Evolutionary conservation across 306 rosid genomes (phyloP), one percentile per base, ranked within the genome.

Genomic region (Urtica urens): DNA sequence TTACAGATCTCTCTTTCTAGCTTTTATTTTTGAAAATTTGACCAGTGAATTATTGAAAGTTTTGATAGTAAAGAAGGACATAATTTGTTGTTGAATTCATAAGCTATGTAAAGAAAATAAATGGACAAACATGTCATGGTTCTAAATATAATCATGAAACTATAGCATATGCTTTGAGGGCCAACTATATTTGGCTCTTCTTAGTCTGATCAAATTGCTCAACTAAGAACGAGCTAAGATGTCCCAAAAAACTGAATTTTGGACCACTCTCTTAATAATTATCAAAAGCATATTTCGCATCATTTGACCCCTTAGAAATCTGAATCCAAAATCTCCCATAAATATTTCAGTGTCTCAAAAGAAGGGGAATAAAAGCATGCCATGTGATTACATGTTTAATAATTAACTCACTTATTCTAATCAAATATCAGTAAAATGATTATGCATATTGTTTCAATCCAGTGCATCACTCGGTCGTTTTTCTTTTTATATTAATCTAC

Each of bases 151-250:
- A n/a, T n/a, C n/a, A n/a, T n/a, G n/a, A 28, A 28, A 10, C 33
- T 28, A 28, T 28, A 44, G 51, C 53, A 48, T 48, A 28, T 26
- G 49, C 35, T 3, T n/a, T 15, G 53, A 18, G 24, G 35, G 38
- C 38, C 53, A 27, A 27, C 10, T 50, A 29, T 29, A 29, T 50
- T 31, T 50, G 55, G 55, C 55, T 50, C 16, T 30, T 50, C 55
- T 50, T 24, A 3, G 17, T 28, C 13, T 10, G 30, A 44, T 3
- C 19, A 22, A 29, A 49, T 49, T 49, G 38, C 6, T 21, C 39
- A 49, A 49, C 24, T 29, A 16, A 49, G 38, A 7, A 10, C 4
- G 19, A 28, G 53, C 38, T 15, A 21, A 29, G n/a, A 27, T 47
- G 34, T 46, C 35, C 7, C 49, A 14, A 9, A 21, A 23, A 10